phyloP scores from a whole-genome alignment of 352 stramenopile species.

The Pythium oligandrum region DNA sequence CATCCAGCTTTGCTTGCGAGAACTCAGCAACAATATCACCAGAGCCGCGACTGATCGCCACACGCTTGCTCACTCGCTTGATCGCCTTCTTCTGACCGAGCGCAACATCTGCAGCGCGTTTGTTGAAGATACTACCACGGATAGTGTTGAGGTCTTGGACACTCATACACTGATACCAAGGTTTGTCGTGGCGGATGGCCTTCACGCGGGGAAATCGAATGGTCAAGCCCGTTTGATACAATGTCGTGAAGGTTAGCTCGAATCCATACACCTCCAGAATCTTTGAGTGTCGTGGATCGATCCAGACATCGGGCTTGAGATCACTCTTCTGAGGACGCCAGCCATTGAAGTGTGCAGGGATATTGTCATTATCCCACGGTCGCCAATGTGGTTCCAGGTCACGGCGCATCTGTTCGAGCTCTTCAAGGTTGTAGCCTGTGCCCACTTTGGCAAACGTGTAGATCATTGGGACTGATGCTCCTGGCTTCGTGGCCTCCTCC shows the following conservation, averaged over 20 bases:
- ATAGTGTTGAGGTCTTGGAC: conserved; percentile 71
- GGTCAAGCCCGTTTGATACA: conserved; percentile 79
- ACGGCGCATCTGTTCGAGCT: conserved; percentile 64
- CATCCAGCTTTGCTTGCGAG: conserved; percentile 53
- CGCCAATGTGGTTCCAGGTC: conserved; percentile 80
- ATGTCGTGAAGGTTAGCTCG: conserved; percentile 73
- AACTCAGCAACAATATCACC: conserved; percentile 54
- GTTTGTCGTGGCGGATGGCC: conserved; percentile 76
- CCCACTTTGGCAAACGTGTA: conserved; percentile 83
- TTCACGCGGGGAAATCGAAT: conserved; percentile 81
- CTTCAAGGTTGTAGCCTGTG: conserved; percentile 79
- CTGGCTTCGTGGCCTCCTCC: conserved; percentile 40
- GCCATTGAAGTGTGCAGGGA: conserved; percentile 67
- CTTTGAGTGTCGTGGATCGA: conserved; percentile 76
- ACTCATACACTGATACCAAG: conserved; percentile 78
- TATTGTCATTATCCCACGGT: conserved; percentile 60
- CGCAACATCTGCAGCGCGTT: conserved; percentile 64
- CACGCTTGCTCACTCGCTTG: conserved; percentile 41
- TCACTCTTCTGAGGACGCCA: conserved; percentile 78
- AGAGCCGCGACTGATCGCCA: conserved; percentile 12
- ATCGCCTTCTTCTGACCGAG: conserved; percentile 55
- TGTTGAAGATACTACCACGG: conserved; percentile 57
- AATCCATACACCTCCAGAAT: conserved; percentile 85
- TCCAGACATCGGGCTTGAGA: conserved; percentile 75
- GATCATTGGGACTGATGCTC: conserved; percentile 41